A percentile compares a stretch with the other conserved stretches of the same genome.
Evolutionary conservation across 1,284 basidiomycete genomes (phyloP).

Genomic region (Cryptococcus amylolentus): DNA sequence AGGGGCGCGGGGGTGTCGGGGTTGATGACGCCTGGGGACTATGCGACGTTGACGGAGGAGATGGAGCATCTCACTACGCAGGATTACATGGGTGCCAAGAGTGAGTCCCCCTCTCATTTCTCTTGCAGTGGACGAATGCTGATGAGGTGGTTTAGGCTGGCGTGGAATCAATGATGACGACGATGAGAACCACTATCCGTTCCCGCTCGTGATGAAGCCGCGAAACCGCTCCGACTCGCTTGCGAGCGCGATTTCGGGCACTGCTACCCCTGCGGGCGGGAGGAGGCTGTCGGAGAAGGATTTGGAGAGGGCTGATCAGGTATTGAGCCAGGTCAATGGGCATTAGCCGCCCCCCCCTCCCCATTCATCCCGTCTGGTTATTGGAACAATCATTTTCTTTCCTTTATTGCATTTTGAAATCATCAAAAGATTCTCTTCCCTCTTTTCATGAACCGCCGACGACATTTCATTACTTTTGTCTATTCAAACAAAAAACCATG

Average conservation of each 20-base stretch:
- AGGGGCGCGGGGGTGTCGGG: constrained; percentile 55
- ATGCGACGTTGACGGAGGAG: constrained; percentile 92
- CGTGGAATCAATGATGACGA: constrained; percentile 59
- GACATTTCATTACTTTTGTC: background rate
- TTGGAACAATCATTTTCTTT: background rate
- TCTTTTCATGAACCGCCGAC: background rate
- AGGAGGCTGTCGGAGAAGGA: constrained; percentile 78
- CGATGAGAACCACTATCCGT: constrained; percentile 87
- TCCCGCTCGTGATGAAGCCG: constrained; percentile 80
- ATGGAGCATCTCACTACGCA: constrained; percentile 83
- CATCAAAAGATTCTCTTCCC: too few relatives aligned
- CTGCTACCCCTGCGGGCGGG: constrained; percentile 80
- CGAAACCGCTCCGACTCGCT: constrained; percentile 75
- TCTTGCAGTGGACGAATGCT: background rate
- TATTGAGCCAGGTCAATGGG: constrained; percentile 52
- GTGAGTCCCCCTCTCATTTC: constrained; percentile 54
- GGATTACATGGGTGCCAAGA: constrained; percentile 75
- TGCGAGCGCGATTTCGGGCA: constrained; percentile 68
- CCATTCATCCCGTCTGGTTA: background rate
- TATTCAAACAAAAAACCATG: too few relatives aligned
- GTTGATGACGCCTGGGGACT: constrained; percentile 71
- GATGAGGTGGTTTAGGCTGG: constrained; percentile 35
- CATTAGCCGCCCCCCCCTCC: background rate
- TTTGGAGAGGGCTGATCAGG: constrained; percentile 75
- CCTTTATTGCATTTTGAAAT: background rate